Conservation (phyloP, 2,329 filamentous ascomycete genomes). For the Aspergillus texensis region DNA sequence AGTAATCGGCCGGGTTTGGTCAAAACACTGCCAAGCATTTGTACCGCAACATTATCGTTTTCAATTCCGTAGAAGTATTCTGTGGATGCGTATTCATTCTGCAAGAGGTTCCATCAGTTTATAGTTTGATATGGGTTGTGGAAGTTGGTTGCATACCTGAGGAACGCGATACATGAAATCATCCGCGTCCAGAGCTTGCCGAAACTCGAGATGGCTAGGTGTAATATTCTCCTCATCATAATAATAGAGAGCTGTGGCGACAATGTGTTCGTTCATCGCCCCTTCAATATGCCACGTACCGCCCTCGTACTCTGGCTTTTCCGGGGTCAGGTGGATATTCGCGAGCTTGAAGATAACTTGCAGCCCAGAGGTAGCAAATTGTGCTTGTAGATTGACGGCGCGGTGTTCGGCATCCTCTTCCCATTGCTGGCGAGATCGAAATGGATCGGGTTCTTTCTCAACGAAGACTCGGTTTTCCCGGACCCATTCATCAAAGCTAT, state of each 20-base stretch:
- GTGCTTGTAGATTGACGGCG: constrained; percentile 18
- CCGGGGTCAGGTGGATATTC: constrained; percentile 62
- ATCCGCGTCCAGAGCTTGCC: constrained; percentile 30
- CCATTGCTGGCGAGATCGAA: not conserved
- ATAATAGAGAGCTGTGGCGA: constrained; percentile 66
- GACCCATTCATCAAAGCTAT: not conserved
- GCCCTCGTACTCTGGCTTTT: constrained; percentile 57
- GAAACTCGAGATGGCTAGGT: constrained; percentile 54
- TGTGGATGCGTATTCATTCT: not conserved
- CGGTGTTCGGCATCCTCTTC: not conserved
- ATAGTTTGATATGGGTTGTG: not conserved
- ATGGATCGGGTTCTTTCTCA: not conserved
- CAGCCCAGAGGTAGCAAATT: constrained; percentile 39
- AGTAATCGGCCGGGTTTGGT: constrained; percentile 10
- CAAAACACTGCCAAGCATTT: constrained; percentile 6
- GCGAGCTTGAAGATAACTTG: constrained; percentile 63
- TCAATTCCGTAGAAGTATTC: constrained; percentile 11
- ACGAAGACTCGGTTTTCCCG: not conserved
- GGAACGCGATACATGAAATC: not conserved
- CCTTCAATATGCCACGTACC: constrained; percentile 51
- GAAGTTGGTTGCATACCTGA: not conserved
- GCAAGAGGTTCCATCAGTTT: not conserved
- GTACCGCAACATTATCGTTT: constrained; percentile 3
- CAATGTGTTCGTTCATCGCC: constrained; percentile 62
- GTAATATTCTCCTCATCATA: constrained; percentile 65